Evolutionary conservation across 306 rosid species (phyloP), one percentile per base, ranked within the genome.

Genomic region (Datisca glomerata): DNA sequence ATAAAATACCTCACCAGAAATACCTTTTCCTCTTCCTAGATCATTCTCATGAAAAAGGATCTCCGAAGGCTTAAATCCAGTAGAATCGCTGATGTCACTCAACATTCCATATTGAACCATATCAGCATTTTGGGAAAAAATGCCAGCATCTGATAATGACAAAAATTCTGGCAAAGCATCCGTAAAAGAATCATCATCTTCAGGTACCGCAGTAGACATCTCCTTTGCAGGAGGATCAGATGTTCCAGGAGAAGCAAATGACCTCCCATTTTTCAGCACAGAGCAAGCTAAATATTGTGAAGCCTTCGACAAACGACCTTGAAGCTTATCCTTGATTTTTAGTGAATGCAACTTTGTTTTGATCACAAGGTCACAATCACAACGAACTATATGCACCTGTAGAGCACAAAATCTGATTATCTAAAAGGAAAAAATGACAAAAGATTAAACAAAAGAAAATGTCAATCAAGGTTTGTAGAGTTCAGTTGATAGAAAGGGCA

Each of bases 121-220:
- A 57, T 65, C 72, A 58, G 62, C 52, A 49, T 57, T 59, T 15
- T 63, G 81, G 27, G 72, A 59, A 64, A 40, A 49, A 49, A 53
- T 45, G 32, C 74, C 76, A 32, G 62, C 66, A 48, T 87, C 93
- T 17, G 82, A 55, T 21, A 69, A 63, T 54, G 82, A 64, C 47
- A 69, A 63, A 56, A 89, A 89, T 11, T 89, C 98, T 29, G 86
- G 78, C 68, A 84, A 75, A 38, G 98, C 98, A 72, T 89, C 98
- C 18, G 27, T 72, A 56, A 80, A 89, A 43, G 64, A 55, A 62
- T 89, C 98, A 34, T 89, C 93, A 15, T 89, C 93, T 27, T 73
- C 95, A 41, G 57, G 57, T 49, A 47, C 50, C 57, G 69, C 63
- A 20, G 36, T 47, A 5, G 64, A 55, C 39, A 44, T 61, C 53